These are phyloP conservation scores for Pelargonium cotyledonis DNA, from an alignment of 441 rosid species.

Conservation along the genomic window DNA sequence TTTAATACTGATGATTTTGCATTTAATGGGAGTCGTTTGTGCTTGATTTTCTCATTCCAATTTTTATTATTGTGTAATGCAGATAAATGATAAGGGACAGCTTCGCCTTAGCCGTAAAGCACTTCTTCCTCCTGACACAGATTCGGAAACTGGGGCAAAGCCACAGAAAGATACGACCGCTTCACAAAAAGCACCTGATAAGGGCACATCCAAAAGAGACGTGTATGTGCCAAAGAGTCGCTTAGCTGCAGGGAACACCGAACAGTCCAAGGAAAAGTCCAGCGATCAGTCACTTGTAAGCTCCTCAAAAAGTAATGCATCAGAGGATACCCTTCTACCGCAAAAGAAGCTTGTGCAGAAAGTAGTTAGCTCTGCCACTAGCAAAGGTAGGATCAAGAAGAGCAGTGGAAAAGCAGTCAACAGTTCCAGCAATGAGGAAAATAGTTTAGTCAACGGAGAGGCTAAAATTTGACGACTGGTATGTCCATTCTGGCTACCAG, in stretches of 20 bases:
- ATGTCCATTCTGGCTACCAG: conserved; percentile 14
- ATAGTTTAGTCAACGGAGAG: conserved; percentile 60
- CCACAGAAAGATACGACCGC: conserved; percentile 28
- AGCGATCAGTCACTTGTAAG: conserved; percentile 23
- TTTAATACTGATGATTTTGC: not conserved
- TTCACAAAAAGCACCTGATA: conserved; percentile 27
- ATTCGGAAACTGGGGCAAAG: conserved; percentile 36
- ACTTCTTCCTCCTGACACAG: conserved; percentile 59
- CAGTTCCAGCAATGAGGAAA: conserved; percentile 32
- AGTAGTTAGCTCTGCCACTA: conserved; percentile 31
- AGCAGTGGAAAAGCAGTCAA: conserved; percentile 35
- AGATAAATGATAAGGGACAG: conserved; percentile 96
- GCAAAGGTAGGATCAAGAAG: conserved; percentile 36
- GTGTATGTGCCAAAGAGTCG: conserved; percentile 35
- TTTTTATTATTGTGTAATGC: conserved; percentile 19
- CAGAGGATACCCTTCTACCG: conserved; percentile 34
- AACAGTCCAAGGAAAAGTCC: conserved; percentile 24
- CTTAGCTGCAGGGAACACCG: conserved; percentile 33
- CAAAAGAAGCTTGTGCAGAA: conserved; percentile 55
- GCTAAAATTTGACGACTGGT: conserved; percentile 51
- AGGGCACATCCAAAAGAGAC: conserved; percentile 32
- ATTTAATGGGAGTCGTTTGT: not conserved
- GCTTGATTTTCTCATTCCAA: not conserved
- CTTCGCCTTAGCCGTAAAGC: conserved; percentile 90
- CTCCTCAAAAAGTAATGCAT: conserved; percentile 33